These are phyloP conservation scores for Martiniozyma abietophila DNA, from an alignment of 805 yeast genomes.

Conservation along the genomic window DNA sequence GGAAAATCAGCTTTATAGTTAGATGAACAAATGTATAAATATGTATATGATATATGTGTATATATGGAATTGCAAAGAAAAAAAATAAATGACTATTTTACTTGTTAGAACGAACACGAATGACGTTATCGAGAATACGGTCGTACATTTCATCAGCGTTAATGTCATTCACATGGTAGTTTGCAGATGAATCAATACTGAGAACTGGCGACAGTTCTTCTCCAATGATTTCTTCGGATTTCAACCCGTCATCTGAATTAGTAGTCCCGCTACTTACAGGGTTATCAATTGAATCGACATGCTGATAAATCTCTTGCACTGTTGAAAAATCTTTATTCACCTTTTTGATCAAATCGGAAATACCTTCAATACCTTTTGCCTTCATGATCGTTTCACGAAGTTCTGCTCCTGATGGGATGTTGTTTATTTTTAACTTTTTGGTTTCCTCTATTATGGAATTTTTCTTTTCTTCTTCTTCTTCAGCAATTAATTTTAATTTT, in stretches of 20 bases:
- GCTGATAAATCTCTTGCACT: slow-evolving; percentile 21
- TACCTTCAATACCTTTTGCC: slow-evolving; percentile 68
- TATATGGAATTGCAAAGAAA: no score
- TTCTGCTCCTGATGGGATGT: slow-evolving; percentile 45
- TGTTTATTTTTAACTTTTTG: slow-evolving; percentile 20
- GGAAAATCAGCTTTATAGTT: no score
- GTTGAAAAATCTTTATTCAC: slow-evolving; percentile 41
- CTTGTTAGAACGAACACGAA: slow-evolving; percentile 49
- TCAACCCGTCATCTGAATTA: background rate
- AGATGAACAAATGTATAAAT: background rate
- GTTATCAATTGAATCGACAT: slow-evolving; percentile 9
- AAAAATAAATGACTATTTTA: background rate
- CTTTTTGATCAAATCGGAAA: slow-evolving; percentile 55
- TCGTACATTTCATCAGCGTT: slow-evolving; percentile 66
- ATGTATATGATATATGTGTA: background rate
- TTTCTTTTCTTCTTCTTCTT: slow-evolving; percentile 9
- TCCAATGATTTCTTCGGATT: slow-evolving; percentile 3
- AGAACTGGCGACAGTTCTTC: slow-evolving; percentile 15
- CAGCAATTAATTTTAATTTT: slow-evolving; percentile 5
- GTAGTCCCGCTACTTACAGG: slow-evolving; percentile 1
- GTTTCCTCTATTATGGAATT: slow-evolving; percentile 5
- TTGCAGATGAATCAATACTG: slow-evolving; percentile 13
- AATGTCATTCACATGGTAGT: slow-evolving; percentile 21
- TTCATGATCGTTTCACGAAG: slow-evolving; percentile 54
- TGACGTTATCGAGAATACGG: slow-evolving; percentile 57